Conservation (phyloP, 192 early-diverging fungal species). For the Spizellomyces punctatus region DNA sequence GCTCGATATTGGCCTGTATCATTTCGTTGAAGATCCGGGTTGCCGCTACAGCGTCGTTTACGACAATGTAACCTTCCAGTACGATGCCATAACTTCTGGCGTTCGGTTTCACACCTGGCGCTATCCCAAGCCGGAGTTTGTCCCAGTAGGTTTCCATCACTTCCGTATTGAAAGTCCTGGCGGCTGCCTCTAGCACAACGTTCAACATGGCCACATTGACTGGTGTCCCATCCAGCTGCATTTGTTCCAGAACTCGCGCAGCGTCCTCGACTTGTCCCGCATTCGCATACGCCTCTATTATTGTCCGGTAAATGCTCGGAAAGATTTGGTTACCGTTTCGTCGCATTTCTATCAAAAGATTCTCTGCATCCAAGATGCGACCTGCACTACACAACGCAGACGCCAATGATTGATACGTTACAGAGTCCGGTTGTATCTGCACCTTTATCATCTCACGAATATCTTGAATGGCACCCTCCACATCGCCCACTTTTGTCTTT, state of each 20-base stretch:
- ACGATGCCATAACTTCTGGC: conserved; percentile 30
- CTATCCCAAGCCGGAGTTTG: background rate
- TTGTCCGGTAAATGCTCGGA: conserved; percentile 13
- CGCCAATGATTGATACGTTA: conserved; percentile 33
- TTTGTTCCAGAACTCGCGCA: conserved; percentile 28
- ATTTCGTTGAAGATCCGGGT: conserved; percentile 23
- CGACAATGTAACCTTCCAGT: conserved; percentile 30
- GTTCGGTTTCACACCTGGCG: conserved; percentile 17
- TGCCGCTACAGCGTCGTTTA: conserved; percentile 24
- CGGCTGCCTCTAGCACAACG: conserved; percentile 27
- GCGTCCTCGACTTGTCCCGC: conserved; percentile 26
- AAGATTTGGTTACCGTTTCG: conserved; percentile 2
- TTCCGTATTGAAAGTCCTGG: conserved; percentile 26
- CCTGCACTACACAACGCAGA: conserved; percentile 22
- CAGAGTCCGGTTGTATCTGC: conserved; percentile 21
- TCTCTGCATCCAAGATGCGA: conserved; percentile 19
- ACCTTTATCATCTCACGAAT: conserved; percentile 32
- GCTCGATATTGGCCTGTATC: conserved; percentile 15
- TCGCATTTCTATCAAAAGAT: conserved; percentile 16
- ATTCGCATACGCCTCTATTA: conserved; percentile 31
- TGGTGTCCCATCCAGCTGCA: conserved; percentile 18
- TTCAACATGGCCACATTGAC: conserved; percentile 27
- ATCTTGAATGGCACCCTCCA: conserved; percentile 12
- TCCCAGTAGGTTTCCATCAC: conserved; percentile 11
- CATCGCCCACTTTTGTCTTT: conserved; percentile 23